Percentiles rank a stretch among this genome's conserved stretches.
Evolutionary conservation across 257 asterid species (phyloP).

Genomic region (Solanum sitiens): DNA sequence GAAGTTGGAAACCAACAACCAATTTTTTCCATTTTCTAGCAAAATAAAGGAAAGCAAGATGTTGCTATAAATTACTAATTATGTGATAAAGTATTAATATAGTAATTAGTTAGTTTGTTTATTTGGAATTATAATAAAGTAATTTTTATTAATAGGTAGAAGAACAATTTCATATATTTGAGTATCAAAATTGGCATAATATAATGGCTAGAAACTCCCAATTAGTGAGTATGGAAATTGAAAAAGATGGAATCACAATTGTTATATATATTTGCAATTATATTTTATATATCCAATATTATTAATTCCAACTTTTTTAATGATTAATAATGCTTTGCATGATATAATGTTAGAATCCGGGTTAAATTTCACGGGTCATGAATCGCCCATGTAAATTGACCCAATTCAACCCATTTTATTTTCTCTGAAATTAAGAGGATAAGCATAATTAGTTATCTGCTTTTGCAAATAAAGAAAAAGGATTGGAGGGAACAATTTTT

Average conservation of each 20-base stretch:
- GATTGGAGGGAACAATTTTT: too few relatives aligned
- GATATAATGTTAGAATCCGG: too few relatives aligned
- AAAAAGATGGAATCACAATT: not conserved
- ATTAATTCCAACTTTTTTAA: too few relatives aligned
- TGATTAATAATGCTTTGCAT: too few relatives aligned
- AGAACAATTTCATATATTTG: not conserved
- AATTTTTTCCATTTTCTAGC: not conserved
- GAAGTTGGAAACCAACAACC: not conserved
- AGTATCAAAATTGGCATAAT: not conserved
- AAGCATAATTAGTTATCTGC: too few relatives aligned
- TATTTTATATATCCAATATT: too few relatives aligned
- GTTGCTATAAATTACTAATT: not conserved
- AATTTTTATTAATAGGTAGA: not conserved
- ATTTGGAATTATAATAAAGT: not conserved
- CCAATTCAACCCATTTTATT: too few relatives aligned
- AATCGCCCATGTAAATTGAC: too few relatives aligned
- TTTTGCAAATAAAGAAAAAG: too few relatives aligned
- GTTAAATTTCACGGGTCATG: too few relatives aligned
- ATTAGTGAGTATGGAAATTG: not conserved
- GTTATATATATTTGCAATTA: not conserved
- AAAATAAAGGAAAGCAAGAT: not conserved
- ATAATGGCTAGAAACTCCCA: not conserved
- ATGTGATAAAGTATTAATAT: not conserved
- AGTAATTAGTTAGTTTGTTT: not conserved
- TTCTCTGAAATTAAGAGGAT: too few relatives aligned